Conservation (phyloP, 1,284 basidiomycete species). For the Leucoagaricus sp. region DNA sequence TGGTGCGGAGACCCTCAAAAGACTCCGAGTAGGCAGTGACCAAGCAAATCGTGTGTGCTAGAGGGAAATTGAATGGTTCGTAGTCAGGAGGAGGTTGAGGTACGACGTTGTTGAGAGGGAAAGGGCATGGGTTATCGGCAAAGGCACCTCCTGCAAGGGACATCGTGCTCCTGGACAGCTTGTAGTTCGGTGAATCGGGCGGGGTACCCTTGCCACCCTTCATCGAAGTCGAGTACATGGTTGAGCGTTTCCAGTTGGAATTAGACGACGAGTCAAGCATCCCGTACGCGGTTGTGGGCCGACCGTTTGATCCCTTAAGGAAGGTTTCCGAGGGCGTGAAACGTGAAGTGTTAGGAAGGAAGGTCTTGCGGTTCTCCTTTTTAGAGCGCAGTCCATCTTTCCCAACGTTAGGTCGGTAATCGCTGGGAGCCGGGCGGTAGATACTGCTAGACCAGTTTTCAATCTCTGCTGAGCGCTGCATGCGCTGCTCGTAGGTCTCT, state of each 20-base stretch:
- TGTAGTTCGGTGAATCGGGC: slow-evolving; percentile 75
- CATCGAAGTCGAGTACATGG: slow-evolving; percentile 57
- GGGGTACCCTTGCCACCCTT: slow-evolving; percentile 57
- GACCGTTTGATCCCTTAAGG: slow-evolving; percentile 56
- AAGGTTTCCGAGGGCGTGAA: slow-evolving; percentile 83
- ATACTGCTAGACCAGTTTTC: slow-evolving; percentile 98
- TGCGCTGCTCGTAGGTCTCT: slow-evolving; percentile 94
- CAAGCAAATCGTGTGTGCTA: slow-evolving; percentile 92
- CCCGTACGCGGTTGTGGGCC: slow-evolving; percentile 79
- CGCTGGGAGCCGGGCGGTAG: slow-evolving; percentile 89
- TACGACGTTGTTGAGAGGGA: slow-evolving; percentile 88
- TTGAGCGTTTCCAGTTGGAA: slow-evolving; percentile 56
- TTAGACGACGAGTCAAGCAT: slow-evolving; percentile 59
- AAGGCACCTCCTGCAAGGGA: slow-evolving; percentile 65
- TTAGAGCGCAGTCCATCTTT: slow-evolving; percentile 60
- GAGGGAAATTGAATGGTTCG: slow-evolving; percentile 95
- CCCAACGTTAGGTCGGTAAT: slow-evolving; percentile 87
- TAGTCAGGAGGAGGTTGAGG: slow-evolving; percentile 91
- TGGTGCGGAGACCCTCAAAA: slow-evolving; percentile 94
- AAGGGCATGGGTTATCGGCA: slow-evolving; percentile 79
- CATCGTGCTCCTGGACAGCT: slow-evolving; percentile 81
- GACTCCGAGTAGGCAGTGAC: slow-evolving; percentile 99
- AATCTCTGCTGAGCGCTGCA: slow-evolving; percentile 88
- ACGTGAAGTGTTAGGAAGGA: slow-evolving; percentile 83
- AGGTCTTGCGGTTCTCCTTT: slow-evolving; percentile 64